Conservation (phyloP, 257 asterid genomes). For the Henckelia pumila region DNA sequence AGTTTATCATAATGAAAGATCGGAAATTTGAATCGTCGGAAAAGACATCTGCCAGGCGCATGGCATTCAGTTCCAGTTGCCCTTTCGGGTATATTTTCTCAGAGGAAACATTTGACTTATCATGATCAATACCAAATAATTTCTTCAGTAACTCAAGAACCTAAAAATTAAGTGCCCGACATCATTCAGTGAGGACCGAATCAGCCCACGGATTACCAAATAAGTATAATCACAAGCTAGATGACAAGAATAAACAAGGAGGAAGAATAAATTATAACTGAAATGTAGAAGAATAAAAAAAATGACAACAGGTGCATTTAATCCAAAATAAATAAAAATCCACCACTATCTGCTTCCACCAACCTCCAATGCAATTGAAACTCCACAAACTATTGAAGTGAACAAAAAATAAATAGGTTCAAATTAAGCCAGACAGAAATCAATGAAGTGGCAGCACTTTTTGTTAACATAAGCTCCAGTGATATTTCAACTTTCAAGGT, state of each 20-base stretch:
- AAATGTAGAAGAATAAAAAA: not conserved
- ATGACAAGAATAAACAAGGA: not conserved
- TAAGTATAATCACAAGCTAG: conserved; percentile 18
- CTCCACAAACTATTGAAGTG: not conserved
- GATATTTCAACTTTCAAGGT: too few relatives aligned
- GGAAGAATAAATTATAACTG: not conserved
- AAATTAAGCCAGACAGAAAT: not conserved
- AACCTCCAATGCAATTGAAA: not conserved
- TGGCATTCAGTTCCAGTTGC: conserved; percentile 86
- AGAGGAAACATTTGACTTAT: conserved; percentile 39
- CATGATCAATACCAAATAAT: conserved; percentile 60
- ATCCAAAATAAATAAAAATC: too few relatives aligned
- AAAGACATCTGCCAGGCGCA: conserved; percentile 91
- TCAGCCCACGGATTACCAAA: conserved; percentile 1
- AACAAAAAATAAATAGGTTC: too few relatives aligned
- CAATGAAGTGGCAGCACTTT: not conserved
- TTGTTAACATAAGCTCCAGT: not conserved
- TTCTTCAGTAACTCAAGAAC: conserved; percentile 84
- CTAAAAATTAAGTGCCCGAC: conserved; percentile 39
- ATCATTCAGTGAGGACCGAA: conserved; percentile 26
- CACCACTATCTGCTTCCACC: too few relatives aligned
- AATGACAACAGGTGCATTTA: too few relatives aligned
- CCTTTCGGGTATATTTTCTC: conserved; percentile 65
- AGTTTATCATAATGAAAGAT: conserved; percentile 61
- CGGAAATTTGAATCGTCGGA: conserved; percentile 98